A percentile compares a stretch with the other conserved stretches of the same genome.
phyloP scores from a whole-genome alignment of 257 asterid species.

The Solanum arcanum region DNA sequence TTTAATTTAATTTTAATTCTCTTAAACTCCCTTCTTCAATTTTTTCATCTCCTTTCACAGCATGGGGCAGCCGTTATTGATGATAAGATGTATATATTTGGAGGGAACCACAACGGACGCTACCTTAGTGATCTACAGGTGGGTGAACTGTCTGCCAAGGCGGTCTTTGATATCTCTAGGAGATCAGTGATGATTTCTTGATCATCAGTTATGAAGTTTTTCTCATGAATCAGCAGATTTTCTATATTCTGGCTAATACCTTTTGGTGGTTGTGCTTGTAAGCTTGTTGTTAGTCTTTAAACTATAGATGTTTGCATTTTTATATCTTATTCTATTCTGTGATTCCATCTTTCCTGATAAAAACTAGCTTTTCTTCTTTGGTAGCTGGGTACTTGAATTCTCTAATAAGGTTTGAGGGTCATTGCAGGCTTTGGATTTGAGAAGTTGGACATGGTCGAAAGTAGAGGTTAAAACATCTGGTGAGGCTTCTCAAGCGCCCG shows the following conservation, averaged over 20 bases:
- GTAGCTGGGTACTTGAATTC: neutral
- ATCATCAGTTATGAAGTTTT: neutral
- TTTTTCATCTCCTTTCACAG: slow-evolving; percentile 23
- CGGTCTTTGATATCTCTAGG: slow-evolving; percentile 4
- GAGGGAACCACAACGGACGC: slow-evolving; percentile 95
- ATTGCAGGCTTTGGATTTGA: slow-evolving; percentile 61
- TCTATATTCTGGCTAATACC: neutral
- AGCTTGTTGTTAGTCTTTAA: neutral
- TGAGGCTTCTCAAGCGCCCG: slow-evolving; percentile 17
- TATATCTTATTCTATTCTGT: neutral
- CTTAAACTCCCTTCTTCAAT: neutral
- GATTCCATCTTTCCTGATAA: neutral
- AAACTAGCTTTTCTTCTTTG: neutral
- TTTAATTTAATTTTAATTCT: neutral
- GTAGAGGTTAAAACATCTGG: slow-evolving; percentile 49
- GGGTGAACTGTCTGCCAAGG: slow-evolving; percentile 10
- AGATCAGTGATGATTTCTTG: neutral
- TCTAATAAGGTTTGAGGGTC: neutral
- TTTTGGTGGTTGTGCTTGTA: neutral
- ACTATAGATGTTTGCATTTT: neutral
- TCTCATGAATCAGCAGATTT: neutral
- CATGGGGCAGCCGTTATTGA: slow-evolving; percentile 89
- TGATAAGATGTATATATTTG: slow-evolving; percentile 87
- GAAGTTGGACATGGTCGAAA: slow-evolving; percentile 90
- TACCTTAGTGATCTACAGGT: slow-evolving; percentile 97